Conservation (phyloP, 306 rosid species). For the Rosa persica region DNA sequence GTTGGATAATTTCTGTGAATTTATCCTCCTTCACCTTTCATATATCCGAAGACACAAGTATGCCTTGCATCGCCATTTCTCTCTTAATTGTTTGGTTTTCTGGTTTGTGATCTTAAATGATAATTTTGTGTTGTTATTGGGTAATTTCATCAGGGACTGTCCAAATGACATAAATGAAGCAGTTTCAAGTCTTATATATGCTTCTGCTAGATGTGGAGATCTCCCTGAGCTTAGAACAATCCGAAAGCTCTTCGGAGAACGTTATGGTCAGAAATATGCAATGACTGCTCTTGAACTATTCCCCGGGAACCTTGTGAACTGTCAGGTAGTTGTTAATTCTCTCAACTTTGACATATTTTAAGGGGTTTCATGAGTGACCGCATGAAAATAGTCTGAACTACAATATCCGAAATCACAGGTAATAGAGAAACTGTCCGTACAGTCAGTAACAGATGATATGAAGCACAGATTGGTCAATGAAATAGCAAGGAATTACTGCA, state of each 20-base stretch:
- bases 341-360: background rate
- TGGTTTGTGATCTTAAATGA: background rate
- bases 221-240: slow-evolving; percentile 77
- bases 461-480: slow-evolving; percentile 56
- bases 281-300: slow-evolving; percentile 52
- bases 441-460: slow-evolving; percentile 47
- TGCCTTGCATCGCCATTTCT: background rate
- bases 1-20: slow-evolving; percentile 63
- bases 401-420: slow-evolving; percentile 47
- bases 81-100: background rate
- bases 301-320: slow-evolving; percentile 76
- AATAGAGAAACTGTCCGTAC: slow-evolving; percentile 45
- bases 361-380: background rate
- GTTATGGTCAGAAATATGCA: slow-evolving; percentile 62
- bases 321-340: slow-evolving; percentile 38
- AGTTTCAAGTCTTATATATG: slow-evolving; percentile 75
- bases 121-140: background rate
- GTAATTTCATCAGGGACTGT: slow-evolving; percentile 38
- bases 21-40: slow-evolving; percentile 47
- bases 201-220: slow-evolving; percentile 89
- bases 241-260: slow-evolving; percentile 65
- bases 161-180: slow-evolving; percentile 88
- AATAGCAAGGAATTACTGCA: slow-evolving; percentile 51
- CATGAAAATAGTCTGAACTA: background rate
- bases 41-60: slow-evolving; percentile 73